Evolutionary conservation across 148 eudicot species (phyloP), one percentile per base, ranked within the genome.

Genomic region (Vaccinium macrocarpon): DNA sequence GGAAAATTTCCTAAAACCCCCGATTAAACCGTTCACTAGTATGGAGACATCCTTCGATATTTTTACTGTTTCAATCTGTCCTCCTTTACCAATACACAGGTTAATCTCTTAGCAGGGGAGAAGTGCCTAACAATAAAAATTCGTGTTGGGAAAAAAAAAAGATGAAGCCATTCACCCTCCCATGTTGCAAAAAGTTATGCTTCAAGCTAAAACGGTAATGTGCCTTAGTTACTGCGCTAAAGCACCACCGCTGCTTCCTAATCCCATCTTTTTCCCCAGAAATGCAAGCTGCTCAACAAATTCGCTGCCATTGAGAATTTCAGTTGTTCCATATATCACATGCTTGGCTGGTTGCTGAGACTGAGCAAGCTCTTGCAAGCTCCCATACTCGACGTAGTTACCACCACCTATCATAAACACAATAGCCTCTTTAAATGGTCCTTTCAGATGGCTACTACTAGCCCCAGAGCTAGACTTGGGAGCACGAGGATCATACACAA

Each of bases 321-420:
- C 98, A 0, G 97, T 92, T 32, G 95, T 89, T 85, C 98, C 97
- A 82, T 95, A 95, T 8, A 95, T 88, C 35, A 95, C 88, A 82
- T 93, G 94, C 84, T 88, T 93, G 73, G 82, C 83, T 64, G 95
- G 95, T 87, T 91, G 95, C 68, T 91, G 97, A 66, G 86, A 88
- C 0, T 86, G 91, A 25, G 93, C 99, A 83, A 94, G 91, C 88
- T 91, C 98, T 82, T 94, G 99, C 89, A 96, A 88, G 84, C 97
- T 90, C 85, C 95, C 98, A 90, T 96, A 90, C 84, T 96, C 99
- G 82, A 96, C 89, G 75, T 95, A 96, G 86, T 96, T 96, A 61
- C 99, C 99, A 82, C 99, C 99, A 53, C 99, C 99, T 85, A 96
- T 91, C 99, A 96, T 93, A 84, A 96, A 96, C n/a, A 95, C 98